Base-by-base conservation (phyloP, 257 asterid genomes). In the Plantago major region DNA sequence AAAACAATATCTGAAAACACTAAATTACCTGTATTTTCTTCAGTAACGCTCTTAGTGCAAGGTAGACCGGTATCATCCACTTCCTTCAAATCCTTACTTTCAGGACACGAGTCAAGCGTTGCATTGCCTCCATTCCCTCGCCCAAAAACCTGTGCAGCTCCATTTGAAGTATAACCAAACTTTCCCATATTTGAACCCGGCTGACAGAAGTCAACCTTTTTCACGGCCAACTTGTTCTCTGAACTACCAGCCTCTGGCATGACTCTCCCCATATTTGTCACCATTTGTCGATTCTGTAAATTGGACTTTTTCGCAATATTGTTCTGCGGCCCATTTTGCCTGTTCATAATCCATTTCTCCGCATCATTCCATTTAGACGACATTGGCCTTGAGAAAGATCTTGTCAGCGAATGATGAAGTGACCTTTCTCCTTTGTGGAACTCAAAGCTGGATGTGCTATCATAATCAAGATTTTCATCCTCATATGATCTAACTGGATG, bases 281-380 rank as follows among this genome's bases (percentile, higher is more conserved):
- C 79, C 5, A 74, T 28, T 11, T 56, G 67, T 38, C 90, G 93
- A 65, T 79, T 81, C 13, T 75, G 90, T 6, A 70, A 48, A 58
- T 62, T 73, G 42, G 58, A 22, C 75, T 81, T 89, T 78, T 86
- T 92, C 6, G 87, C 65, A 37, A 59, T 43, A 68, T 70, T 83
- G 66, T 70, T 83, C n/a, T 78, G 61, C 33, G 70, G 95, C 63
- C 70, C 58, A 55, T 69, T 85, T 54, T 89, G 95, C 78, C 79
- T 78, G 78, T 74, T 89, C 84, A 87, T 80, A 65, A 92, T 92
- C 99, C 99, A 92, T 82, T 92, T 89, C 87, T 92, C 97, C 1
- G 97, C 99, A 62, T 92, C 97, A 45, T 92, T 82, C 99, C 99
- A 92, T 79, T 92, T 92, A 10, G 99, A 92, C 1, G 99, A 67